phyloP scores from a whole-genome alignment of 352 stramenopile species.

The Globisporangium heterothallicum region DNA sequence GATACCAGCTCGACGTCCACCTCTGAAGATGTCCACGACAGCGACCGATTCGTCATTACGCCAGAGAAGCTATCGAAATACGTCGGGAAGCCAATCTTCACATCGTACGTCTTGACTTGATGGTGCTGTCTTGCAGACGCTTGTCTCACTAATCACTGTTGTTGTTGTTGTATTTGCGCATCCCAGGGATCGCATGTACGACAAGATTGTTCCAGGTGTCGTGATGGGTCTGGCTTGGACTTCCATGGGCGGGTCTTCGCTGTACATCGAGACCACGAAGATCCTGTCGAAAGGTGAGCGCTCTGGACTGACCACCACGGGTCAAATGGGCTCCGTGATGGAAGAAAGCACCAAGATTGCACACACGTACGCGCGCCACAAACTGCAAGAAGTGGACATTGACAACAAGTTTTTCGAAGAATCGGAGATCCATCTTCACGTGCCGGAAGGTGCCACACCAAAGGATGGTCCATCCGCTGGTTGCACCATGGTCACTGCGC shows the following conservation, averaged over 20 bases:
- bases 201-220: constrained; percentile 91
- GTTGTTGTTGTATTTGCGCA: constrained; percentile 7
- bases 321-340: constrained; percentile 98
- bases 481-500: constrained; percentile 97
- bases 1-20: constrained; percentile 13
- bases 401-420: constrained; percentile 95
- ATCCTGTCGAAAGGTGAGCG: constrained; percentile 64
- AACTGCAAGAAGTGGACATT: constrained; percentile 53
- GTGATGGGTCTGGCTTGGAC: constrained; percentile 99
- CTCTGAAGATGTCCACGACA: constrained; percentile 29
- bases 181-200: constrained; percentile 94
- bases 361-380: constrained; percentile 89
- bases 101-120: constrained; percentile 63
- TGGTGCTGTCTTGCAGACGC: background rate
- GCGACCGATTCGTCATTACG: constrained; percentile 87
- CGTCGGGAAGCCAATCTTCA: constrained; percentile 97
- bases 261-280: constrained; percentile 97
- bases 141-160: too few relatives aligned
- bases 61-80: constrained; percentile 96
- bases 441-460: constrained; percentile 97
- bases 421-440: constrained; percentile 96
- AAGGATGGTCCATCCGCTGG: constrained; percentile 98
- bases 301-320: constrained; percentile 82
- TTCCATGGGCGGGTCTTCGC: constrained; percentile 94
- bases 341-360: constrained; percentile 98